phyloP scores from a whole-genome alignment of 2,329 filamentous ascomycete genomes.

The Colletotrichum falcatum region DNA sequence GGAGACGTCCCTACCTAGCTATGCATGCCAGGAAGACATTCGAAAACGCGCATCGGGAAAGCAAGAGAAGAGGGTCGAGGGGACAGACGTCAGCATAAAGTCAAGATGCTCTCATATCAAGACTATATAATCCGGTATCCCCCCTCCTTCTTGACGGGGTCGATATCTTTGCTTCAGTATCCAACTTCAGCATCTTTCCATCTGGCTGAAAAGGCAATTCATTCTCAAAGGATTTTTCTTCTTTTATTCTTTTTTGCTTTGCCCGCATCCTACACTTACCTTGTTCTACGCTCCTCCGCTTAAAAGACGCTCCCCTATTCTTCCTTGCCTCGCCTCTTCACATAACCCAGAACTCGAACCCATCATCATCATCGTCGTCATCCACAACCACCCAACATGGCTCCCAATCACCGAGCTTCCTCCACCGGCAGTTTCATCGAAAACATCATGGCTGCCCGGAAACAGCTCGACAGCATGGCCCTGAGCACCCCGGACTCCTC shows the following conservation, averaged over 20 bases:
- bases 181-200: neutral
- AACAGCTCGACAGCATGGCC: constrained; percentile 46
- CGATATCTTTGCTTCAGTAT: neutral
- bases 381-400: constrained; percentile 27
- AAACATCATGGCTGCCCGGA: constrained; percentile 47
- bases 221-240: constrained; percentile 8
- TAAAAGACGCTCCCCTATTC: too few species aligned
- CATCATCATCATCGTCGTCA: neutral
- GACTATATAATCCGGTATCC: constrained; percentile 30
- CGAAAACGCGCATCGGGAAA: constrained; percentile 6
- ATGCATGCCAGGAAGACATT: neutral
- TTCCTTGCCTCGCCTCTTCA: neutral
- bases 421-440: constrained; percentile 47
- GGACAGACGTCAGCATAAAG: constrained; percentile 38
- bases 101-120: constrained; percentile 29
- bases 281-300: too few species aligned
- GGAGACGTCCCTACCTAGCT: constrained; percentile 30
- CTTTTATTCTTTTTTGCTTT: neutral
- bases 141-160: neutral
- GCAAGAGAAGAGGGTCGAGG: constrained; percentile 5
- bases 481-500: constrained; percentile 51
- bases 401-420: constrained; percentile 40
- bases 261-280: too few species aligned
- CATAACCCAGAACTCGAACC: neutral
- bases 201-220: neutral